Evolutionary conservation across 2,329 filamentous ascomycete species (phyloP).

Genomic region (Coniochaeta sp.): DNA sequence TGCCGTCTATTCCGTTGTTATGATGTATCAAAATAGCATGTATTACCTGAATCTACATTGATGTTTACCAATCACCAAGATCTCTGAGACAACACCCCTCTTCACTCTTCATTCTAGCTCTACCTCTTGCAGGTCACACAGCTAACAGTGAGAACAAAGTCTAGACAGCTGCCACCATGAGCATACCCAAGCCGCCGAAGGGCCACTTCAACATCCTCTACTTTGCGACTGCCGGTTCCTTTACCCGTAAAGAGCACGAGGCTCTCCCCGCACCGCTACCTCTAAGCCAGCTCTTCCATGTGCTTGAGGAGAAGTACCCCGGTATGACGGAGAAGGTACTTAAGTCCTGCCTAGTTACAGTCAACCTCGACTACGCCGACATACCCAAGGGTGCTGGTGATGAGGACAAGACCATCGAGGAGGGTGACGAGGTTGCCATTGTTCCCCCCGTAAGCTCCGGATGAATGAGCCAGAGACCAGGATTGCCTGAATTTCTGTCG

Average conservation of each 20-base stretch:
- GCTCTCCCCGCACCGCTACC: constrained; percentile 58
- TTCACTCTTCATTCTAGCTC: constrained; percentile 5
- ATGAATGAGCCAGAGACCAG: constrained; percentile 28
- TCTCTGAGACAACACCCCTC: constrained; percentile 47
- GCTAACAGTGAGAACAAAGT: constrained; percentile 5
- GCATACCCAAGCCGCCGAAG: constrained; percentile 38
- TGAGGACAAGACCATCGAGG: constrained; percentile 46
- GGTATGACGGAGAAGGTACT: constrained; percentile 65
- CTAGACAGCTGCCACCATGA: constrained; percentile 20
- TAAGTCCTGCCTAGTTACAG: constrained; percentile 65
- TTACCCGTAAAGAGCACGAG: constrained; percentile 62
- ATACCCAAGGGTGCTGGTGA: constrained; percentile 38
- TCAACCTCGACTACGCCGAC: constrained; percentile 79
- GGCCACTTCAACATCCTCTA: constrained; percentile 76
- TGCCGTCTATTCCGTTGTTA: constrained; percentile 14
- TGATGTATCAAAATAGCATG: constrained; percentile 50
- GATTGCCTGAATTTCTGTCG: background rate
- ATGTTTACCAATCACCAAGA: constrained; percentile 51
- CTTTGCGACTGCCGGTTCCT: constrained; percentile 69
- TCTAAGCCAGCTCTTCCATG: constrained; percentile 54
- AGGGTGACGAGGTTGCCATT: constrained; percentile 78
- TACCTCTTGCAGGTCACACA: background rate
- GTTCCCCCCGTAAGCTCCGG: constrained; percentile 86
- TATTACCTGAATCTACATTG: constrained; percentile 44
- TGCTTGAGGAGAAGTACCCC: constrained; percentile 61